Conservation (phyloP, 805 yeast genomes). For the Hanseniaspora jakobsenii region DNA sequence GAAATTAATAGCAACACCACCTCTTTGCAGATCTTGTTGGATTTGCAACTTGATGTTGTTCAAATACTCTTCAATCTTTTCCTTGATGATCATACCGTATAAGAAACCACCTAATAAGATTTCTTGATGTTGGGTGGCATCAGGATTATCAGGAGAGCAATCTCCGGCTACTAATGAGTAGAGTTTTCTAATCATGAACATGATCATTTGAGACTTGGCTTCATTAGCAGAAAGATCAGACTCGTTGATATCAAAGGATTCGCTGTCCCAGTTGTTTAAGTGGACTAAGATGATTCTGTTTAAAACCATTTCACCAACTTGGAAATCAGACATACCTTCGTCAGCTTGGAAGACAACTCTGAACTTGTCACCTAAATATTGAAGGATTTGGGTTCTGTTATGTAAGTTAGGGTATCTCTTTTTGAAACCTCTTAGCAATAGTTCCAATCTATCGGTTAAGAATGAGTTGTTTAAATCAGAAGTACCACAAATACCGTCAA, state of each 20-base stretch:
- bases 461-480: constrained; percentile 76
- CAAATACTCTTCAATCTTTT: constrained; percentile 87
- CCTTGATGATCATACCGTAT: constrained; percentile 92
- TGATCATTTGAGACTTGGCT: constrained; percentile 76
- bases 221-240: constrained; percentile 27
- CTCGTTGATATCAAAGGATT: constrained; percentile 9
- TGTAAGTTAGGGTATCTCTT: constrained; percentile 51
- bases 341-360: constrained; percentile 85
- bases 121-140: constrained; percentile 98
- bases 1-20: constrained; percentile 62
- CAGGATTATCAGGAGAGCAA: constrained; percentile 95
- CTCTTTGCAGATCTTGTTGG: constrained; percentile 68
- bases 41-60: constrained; percentile 61
- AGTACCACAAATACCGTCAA: constrained; percentile 83
- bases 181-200: constrained; percentile 91
- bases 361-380: constrained; percentile 90
- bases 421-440: constrained; percentile 79
- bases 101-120: constrained; percentile 88
- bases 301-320: constrained; percentile 78
- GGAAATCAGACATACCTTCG: constrained; percentile 76
- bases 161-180: constrained; percentile 94
- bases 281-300: constrained; percentile 82
- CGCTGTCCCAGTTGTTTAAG: constrained; percentile 35
- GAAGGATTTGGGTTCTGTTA: constrained; percentile 78
- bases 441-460: constrained; percentile 94